Base-by-base conservation (phyloP, 495 filamentous ascomycete genomes). In the Penicillium pulvis region DNA sequence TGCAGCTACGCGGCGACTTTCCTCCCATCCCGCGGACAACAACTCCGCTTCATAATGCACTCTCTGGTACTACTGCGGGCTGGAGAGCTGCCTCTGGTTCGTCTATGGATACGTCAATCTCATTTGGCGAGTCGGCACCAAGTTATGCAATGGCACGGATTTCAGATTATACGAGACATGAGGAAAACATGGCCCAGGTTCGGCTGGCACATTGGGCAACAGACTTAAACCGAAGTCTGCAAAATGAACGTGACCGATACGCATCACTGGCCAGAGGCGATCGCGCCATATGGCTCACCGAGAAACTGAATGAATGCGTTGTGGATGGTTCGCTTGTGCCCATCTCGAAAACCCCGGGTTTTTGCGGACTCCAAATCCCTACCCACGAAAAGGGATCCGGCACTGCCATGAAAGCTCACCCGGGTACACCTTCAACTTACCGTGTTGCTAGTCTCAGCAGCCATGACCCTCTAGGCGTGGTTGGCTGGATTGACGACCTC, bases 151-250 rank as follows among this genome's bases (percentile, higher is more conserved):
- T 96, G 53, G 86, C 91, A 11, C 79, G 86, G 45, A 79, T 93
- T 53, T 76, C 86, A 31, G 87, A 90, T 58, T 85, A 90, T 65
- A 86, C 86, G 3, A 85, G 88, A 51, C 79, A 83, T 30, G 86
- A 94, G 71, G 86, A 93, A 61, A 80, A 78, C 11, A 74, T 90
- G n/a, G 88, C 90, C 4, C 90, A 91, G 64, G 82, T 96, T 24
- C 83, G 89, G 19, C 79, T 97, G 12, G 89, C 88, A 7, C 90
- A 92, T 65, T 98, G 94, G 94, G 93, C 93, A 10, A 81, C 86
- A 1, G 91, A 97, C 66, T 81, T 98, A 0, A 93, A 97, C 66
- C 86, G 84, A 48, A 92, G 89, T 62, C 75, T 96, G 6, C 83
- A 87, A 24, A 88, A 90, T 43, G 93, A 98, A 70, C 85, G 90